Conservation (phyloP, 2,329 filamentous ascomycete genomes). For the Arthrocladium fulminans region DNA sequence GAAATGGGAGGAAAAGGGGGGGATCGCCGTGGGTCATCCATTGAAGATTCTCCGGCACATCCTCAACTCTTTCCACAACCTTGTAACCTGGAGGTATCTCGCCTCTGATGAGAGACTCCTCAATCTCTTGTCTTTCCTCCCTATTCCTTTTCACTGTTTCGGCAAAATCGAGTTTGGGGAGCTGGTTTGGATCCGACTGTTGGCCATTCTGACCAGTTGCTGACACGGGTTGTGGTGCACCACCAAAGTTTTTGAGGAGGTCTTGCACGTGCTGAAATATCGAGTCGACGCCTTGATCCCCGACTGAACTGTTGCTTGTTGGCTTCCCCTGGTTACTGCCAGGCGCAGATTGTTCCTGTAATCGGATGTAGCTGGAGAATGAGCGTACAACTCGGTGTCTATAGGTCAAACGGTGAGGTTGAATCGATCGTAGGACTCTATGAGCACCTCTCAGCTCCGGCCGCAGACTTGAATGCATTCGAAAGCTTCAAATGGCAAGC, state of each 20-base stretch:
- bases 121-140: not conserved
- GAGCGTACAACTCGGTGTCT: slow-evolving; percentile 1
- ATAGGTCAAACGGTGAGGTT: not conserved
- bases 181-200: not conserved
- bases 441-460: slow-evolving; percentile 20
- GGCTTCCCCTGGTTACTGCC: not conserved
- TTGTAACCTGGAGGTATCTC: slow-evolving; percentile 2
- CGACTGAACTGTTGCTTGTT: not conserved
- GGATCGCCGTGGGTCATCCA: not conserved
- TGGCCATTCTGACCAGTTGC: not conserved
- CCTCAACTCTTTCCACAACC: not conserved
- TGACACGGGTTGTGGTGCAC: not conserved
- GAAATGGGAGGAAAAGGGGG: not conserved
- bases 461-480: slow-evolving; percentile 21
- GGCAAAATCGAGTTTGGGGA: not conserved
- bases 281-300: not conserved
- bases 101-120: not conserved
- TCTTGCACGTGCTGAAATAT: not conserved
- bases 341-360: not conserved
- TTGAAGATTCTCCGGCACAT: not conserved
- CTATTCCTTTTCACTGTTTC: not conserved
- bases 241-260: not conserved
- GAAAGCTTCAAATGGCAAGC: not conserved
- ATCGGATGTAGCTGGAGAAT: slow-evolving; percentile 3
- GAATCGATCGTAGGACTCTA: slow-evolving; percentile 7